phyloP scores from a whole-genome alignment of 1,284 basidiomycete species.

The Boletus semigastroideus region DNA sequence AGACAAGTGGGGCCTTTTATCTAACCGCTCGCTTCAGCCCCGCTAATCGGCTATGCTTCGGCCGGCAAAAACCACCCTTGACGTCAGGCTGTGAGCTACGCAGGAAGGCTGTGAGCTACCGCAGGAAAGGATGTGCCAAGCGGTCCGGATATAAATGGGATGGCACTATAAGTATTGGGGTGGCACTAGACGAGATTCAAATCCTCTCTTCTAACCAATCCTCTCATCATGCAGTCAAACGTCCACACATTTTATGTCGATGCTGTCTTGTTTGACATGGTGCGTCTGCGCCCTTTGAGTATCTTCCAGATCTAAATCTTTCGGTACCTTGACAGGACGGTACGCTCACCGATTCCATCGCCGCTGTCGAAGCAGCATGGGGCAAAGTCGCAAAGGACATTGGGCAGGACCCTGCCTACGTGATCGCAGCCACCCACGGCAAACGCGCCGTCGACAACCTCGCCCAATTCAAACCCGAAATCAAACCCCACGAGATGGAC shows the following conservation, averaged over 20 bases:
- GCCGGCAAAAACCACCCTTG: constrained; percentile 23
- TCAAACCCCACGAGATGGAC: constrained; percentile 65
- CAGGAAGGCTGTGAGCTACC: constrained; percentile 6
- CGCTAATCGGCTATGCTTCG: constrained; percentile 11
- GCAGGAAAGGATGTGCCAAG: constrained; percentile 2
- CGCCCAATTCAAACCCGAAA: constrained; percentile 54
- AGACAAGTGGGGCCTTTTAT: constrained; percentile 16
- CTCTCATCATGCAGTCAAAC: constrained; percentile 25
- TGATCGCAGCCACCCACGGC: constrained; percentile 75
- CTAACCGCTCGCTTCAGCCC: constrained; percentile 1
- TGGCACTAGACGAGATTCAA: constrained; percentile 12
- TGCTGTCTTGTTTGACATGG: constrained; percentile 76
- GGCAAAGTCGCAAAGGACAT: constrained; percentile 70
- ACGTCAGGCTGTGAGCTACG: constrained; percentile 24
- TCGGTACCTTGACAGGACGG: constrained; percentile 50
- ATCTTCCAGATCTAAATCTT: constrained; percentile 20
- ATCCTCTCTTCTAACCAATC: neutral
- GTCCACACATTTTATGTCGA: constrained; percentile 47
- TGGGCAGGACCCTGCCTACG: constrained; percentile 61
- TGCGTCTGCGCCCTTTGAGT: constrained; percentile 31
- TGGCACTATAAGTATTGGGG: neutral
- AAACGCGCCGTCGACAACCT: constrained; percentile 72
- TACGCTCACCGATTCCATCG: constrained; percentile 73
- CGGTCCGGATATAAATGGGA: constrained; percentile 26
- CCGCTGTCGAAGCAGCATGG: constrained; percentile 80